Evolutionary conservation across 176 grass and related monocot genomes (phyloP), one percentile per base, ranked within the genome.

Genomic region (Cymbopogon citratus): DNA sequence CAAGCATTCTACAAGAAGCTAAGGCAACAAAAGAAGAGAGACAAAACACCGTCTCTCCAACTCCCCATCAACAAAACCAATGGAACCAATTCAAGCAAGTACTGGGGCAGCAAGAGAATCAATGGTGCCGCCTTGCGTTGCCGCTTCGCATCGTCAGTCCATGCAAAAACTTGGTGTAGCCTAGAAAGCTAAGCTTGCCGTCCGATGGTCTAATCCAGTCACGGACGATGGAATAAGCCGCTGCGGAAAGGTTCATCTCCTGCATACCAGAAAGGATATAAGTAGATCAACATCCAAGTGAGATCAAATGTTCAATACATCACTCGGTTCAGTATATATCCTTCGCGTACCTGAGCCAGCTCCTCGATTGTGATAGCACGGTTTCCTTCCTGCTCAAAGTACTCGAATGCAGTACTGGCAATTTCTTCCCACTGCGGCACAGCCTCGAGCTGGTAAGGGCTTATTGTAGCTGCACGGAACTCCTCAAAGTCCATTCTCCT

Each of bases 91-190:
- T 80, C 81, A 71, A 77, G 76, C 12, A 87, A 77, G 14, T 11
- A 29, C 33, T 66, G 49, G 62, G 25, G 57, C 62, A 52, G 78
- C 72, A 79, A 80, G 39, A 85, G 11, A 59, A 54, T 87, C 72
- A 93, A 31, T 78, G 85, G 1, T 89, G 84, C 56, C 90, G 83
- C 83, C 93, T 99, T 12, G 77, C 65, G 13, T 90, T 96, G 80
- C 83, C 83, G 56, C 87, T 91, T 28, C 97, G 89, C 81, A 93
- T 84, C 1, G 93, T 99, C 49, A 99, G 85, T 74, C 97, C 97
- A 87, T 99, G 97, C 86, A 99, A 99, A 90, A 99, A 95, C 80
- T 96, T 99, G 83, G 93, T 96, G 75, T 90, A 99, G 34, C 97
- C 97, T 81, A 99, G 44, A 81, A 92, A 93, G 82, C 87, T 99